Evolutionary conservation across 805 yeast species (phyloP), one percentile per base, ranked within the genome.

Genomic region (Yarrowia alimentaria): DNA sequence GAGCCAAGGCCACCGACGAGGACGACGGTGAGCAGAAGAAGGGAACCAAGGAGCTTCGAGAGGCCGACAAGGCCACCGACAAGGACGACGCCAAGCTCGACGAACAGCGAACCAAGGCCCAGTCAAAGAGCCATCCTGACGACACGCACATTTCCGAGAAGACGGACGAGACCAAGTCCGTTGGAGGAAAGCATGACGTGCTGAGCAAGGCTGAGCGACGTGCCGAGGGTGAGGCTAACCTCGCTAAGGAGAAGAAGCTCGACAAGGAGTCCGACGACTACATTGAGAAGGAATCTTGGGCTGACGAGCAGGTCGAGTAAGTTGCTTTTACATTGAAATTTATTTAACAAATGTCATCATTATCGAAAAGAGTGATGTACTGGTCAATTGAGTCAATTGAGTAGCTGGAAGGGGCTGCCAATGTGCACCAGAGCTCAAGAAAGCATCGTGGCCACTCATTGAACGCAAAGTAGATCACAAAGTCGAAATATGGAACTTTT

Each of bases 1-100:
- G 28, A 7, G 42, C 42, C n/a, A 10, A 11, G 14, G 42, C 42
- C 29, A 22, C 28, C 10, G 42, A 35, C 20, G 42, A 21, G 20
- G 42, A 35, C 26, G 28, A 22, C 20, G 42, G 42, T 11, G 29
- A 35, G 29, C 42, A 35, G 29, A 35, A 35, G 42, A 9, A 22
- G 28, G 42, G 20, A 13, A 35, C 22, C 42, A 35, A 35, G 42
- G 42, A 35, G 42, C 42, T 35, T 13, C 28, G 42, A 12, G 28
- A 35, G 18, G 18, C 21, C 29, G 42, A 35, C 10, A 35, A 37
- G 43, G 25, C 30, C 30, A n/a, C n/a, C n/a, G n/a, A n/a, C n/a
- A n/a, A n/a, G n/a, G 30, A 35, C 14, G 42, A 20, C 9, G 42
- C 20, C 11, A 8, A 24, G 16, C 40, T 22, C 40, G 9, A 25